Evolutionary conservation across 1,139 yeast genomes (phyloP), one percentile per base, ranked within the genome.

Genomic region (Insectozyma bohioensis): DNA sequence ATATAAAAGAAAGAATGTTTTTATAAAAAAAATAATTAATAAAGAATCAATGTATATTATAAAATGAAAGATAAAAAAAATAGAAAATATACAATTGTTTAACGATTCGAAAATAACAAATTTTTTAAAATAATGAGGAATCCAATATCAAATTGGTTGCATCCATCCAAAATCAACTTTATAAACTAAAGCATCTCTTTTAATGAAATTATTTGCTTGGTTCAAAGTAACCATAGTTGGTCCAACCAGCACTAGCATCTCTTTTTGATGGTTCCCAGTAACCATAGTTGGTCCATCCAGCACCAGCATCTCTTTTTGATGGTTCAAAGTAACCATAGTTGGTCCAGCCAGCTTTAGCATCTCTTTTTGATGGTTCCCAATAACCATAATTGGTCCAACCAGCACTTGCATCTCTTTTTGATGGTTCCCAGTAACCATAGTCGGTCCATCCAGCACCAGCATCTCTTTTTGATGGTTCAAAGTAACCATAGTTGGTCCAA

Each of bases 251-350:
- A 2, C 32, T 27, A 24, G 30, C 33, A 6, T 32, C 42, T 30
- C 41, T 36, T 28, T 40, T 39, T 12, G 22, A 32, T 26, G 45
- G 45, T 26, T 40, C 36, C 22, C 33, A 41, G 25, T 29, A 32
- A 7, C 35, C 38, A 26, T 35, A 41, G 12, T 24, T 33, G 15
- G 45, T 41, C 36, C 39, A 41, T 7, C 25, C 20, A 10, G 28
- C 28, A 4, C 34, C 24, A 14, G 31, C 36, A 28, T 37, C 35
- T 32, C 40, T 37, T 25, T 39, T 39, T 16, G 28, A 29, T 16
- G 33, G 34, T 21, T 30, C 36, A 21, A 24, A 30, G 22, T 33
- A 28, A 9, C 31, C 31, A 24, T 26, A 22, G 7, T 19, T 31
- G 4, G 33, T 35, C 30, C 30, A 29, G 3, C 18, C 18, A 17